These are phyloP conservation scores for Pichia membranifaciens DNA, from an alignment of 805 yeast genomes.

Conservation along the genomic window DNA sequence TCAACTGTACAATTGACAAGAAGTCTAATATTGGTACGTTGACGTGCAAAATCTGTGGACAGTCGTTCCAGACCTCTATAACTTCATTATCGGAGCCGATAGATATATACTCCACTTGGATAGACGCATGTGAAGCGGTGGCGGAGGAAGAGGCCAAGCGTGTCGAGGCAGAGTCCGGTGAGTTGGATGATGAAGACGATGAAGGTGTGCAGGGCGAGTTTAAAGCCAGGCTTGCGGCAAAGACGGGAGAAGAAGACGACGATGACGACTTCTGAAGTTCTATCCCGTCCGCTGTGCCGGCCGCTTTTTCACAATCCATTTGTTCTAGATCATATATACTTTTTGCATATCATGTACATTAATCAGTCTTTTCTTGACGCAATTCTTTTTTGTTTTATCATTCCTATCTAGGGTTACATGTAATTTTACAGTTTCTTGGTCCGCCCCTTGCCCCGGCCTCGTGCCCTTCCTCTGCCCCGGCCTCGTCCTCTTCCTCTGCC, in stretches of 20 bases:
- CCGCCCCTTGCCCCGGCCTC: background rate
- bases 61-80: constrained; percentile 82
- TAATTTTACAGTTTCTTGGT: background rate
- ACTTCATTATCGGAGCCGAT: constrained; percentile 83
- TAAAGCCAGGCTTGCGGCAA: background rate
- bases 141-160: constrained; percentile 51
- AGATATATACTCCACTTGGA: constrained; percentile 96
- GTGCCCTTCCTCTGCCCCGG: background rate
- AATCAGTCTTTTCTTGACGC: background rate
- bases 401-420: no score
- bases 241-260: constrained; percentile 2
- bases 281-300: no score
- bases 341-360: background rate
- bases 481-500: background rate
- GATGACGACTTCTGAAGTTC: no score
- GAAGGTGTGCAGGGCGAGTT: constrained; percentile 2
- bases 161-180: constrained; percentile 15
- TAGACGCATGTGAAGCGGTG: constrained; percentile 89
- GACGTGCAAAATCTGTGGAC: constrained; percentile 91
- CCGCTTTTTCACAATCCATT: no score
- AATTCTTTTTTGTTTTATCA: background rate
- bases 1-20: constrained; percentile 82
- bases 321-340: no score
- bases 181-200: constrained; percentile 9
- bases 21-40: constrained; percentile 77